Percentiles rank a stretch among this genome's conserved stretches.
phyloP scores from a whole-genome alignment of 768 basidiomycete genomes.

The Mycena pura region DNA sequence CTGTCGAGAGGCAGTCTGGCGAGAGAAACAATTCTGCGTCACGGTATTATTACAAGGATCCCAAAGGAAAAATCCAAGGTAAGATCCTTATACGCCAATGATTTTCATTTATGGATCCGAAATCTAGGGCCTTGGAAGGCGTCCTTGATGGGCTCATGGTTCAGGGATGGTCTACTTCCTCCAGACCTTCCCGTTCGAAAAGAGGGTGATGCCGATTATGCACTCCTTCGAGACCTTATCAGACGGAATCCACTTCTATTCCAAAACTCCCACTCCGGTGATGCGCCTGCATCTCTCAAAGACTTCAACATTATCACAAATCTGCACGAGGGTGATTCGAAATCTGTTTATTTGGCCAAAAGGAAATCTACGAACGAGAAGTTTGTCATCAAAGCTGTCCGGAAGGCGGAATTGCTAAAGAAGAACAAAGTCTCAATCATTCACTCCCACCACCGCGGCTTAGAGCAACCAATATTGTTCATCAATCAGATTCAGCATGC shows the following conservation, averaged over 20 bases:
- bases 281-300: constrained; percentile 4
- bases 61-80: neutral
- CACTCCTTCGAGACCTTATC: neutral
- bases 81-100: neutral
- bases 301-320: neutral
- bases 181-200: neutral
- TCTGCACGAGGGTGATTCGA: neutral
- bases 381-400: constrained; percentile 2
- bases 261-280: neutral
- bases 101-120: neutral
- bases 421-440: constrained; percentile 4
- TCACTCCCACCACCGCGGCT: neutral
- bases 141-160: neutral
- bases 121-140: neutral
- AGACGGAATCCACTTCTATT: neutral
- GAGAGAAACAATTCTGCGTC: too few relatives aligned
- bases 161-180: neutral
- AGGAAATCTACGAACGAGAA: neutral
- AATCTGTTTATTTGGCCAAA: neutral
- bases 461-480: neutral
- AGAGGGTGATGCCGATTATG: neutral
- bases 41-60: neutral
- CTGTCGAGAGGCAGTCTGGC: too few relatives aligned
- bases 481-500: neutral
- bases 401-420: neutral